Conservation (phyloP, 768 basidiomycete genomes). For the Mycena sanguinolenta region DNA sequence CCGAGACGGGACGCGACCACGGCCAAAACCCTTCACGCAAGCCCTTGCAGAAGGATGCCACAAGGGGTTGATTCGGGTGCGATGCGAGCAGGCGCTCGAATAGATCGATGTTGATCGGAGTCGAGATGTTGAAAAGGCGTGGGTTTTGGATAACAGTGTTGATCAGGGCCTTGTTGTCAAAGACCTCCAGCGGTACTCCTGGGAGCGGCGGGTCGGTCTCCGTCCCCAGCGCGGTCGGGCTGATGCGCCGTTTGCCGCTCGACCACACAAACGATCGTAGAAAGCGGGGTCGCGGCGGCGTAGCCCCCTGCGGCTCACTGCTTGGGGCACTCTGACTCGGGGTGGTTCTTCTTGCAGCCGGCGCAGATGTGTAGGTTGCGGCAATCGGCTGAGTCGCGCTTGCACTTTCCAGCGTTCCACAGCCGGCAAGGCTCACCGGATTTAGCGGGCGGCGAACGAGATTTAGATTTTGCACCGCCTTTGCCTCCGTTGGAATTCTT, state of each 20-base stretch:
- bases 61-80: conserved; percentile 46
- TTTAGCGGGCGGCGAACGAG: not conserved
- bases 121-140: no score
- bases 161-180: no score
- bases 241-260: not conserved
- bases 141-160: no score
- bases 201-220: conserved; percentile 5
- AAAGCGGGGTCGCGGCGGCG: not conserved
- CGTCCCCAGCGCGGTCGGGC: not conserved
- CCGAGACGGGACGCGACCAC: not conserved
- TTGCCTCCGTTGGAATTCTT: no score
- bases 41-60: conserved; percentile 41
- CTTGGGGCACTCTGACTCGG: conserved; percentile 6
- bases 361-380: conserved; percentile 15
- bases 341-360: not conserved
- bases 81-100: no score
- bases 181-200: not conserved
- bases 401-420: conserved; percentile 8
- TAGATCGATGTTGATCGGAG: no score
- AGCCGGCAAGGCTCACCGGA: conserved; percentile 12
- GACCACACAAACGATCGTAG: conserved; percentile 7
- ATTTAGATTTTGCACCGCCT: no score
- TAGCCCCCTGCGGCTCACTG: not conserved
- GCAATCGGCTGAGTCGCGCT: not conserved
- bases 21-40: not conserved